Conservation (phyloP, 495 filamentous ascomycete genomes). For the Talaromyces wortmannii region DNA sequence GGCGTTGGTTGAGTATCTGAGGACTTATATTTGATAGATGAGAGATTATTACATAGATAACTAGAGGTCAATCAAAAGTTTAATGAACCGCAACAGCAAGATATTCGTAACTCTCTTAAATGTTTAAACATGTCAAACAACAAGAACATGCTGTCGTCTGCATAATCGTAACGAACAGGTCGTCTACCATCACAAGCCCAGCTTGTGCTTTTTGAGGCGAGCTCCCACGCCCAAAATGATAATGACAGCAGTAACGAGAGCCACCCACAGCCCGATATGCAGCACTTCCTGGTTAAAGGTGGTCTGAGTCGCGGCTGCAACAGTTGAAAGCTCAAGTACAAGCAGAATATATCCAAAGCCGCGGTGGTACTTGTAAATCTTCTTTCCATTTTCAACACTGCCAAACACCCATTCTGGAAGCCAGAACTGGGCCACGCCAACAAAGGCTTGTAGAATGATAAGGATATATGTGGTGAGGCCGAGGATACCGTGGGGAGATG, state of each 20-base stretch:
- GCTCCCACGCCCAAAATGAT: conserved; percentile 63
- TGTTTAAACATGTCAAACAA: too few relatives aligned
- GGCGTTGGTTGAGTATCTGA: conserved; percentile 58
- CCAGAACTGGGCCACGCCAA: conserved; percentile 77
- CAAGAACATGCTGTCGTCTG: too few relatives aligned
- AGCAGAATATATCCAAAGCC: conserved; percentile 69
- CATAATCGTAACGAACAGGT: too few relatives aligned
- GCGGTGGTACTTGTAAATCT: conserved; percentile 84
- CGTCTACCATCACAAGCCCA: conserved; percentile 35
- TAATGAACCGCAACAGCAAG: too few relatives aligned
- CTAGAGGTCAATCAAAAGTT: background rate
- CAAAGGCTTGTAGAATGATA: conserved; percentile 62
- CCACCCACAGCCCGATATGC: conserved; percentile 66
- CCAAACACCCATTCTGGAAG: conserved; percentile 60
- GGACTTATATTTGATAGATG: conserved; percentile 29
- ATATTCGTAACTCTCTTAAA: too few relatives aligned
- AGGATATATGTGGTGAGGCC: conserved; percentile 70
- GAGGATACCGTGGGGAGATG: conserved; percentile 70
- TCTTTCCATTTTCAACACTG: conserved; percentile 70
- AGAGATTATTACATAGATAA: background rate
- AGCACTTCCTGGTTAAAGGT: conserved; percentile 54
- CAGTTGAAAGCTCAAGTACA: conserved; percentile 61
- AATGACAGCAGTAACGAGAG: conserved; percentile 53
- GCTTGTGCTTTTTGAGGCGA: conserved; percentile 75
- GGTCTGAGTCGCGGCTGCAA: conserved; percentile 71